Base-by-base conservation (phyloP, 2,329 filamentous ascomycete species). In the Diaporthe destruens region DNA sequence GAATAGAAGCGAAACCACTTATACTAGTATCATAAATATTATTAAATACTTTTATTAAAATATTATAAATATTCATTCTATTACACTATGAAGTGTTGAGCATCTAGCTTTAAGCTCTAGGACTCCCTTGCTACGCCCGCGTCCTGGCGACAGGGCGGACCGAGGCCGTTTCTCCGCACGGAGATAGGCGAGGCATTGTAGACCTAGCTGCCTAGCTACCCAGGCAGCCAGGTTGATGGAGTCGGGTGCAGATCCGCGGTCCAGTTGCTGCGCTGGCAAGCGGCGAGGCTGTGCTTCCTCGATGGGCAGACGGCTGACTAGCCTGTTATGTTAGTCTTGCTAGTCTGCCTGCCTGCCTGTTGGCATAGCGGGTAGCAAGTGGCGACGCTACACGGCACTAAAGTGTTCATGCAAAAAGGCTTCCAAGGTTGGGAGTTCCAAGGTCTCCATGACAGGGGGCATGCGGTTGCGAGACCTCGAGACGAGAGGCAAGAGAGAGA, bases 201-300 rank as follows among this genome's bases (percentile, higher is more conserved):
- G 51, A 29, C 25, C 53, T 49, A 49, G 47, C 47, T 51, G 11
- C 11, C 11, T 11, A 39, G 2, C 34, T 36, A 36, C 34, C 9
- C 6, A 36, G 34, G 3, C 8, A 39, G 3, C 7, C 9, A 39
- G 36, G 11, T 39, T 4, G 36, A 9, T 39, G 25, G 61, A 39
- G 47, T 25, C 61, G 47, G 32, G 61, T 53, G 61, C 61, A 39
- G 61, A 66, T 66, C 61, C 53, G 61, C 49, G 61, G 20, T 66
- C 44, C 61, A 36, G 25, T 36, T 49, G 61, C 32, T 66, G 32
- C 53, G 61, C 44, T 66, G 61, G 61, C 61, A 66, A 51, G 61
- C 61, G 32, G 61, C 44, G 61, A 66, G 61, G 61, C 61, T 66
- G 61, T 66, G 47, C 61, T 53, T 53, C 47, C 47, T 65, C 34